Conservation (phyloP, 192 early-diverging fungal genomes). For the Coemansia reversa region DNA sequence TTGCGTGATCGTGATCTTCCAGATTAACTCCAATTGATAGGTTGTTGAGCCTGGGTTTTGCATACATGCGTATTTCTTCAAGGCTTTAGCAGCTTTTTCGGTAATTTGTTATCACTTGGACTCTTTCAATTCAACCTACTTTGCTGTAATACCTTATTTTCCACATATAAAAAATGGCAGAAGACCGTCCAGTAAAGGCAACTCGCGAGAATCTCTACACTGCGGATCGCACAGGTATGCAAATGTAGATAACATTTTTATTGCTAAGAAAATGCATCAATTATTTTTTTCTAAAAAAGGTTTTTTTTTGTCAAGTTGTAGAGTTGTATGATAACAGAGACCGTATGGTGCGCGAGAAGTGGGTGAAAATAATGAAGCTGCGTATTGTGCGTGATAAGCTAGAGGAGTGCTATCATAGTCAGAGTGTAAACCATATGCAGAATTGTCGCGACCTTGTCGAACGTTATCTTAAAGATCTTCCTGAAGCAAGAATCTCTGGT, state of each 20-base stretch:
- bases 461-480: slow-evolving; percentile 70
- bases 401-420: slow-evolving; percentile 85
- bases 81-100: not conserved
- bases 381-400: slow-evolving; percentile 81
- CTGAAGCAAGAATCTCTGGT: slow-evolving; percentile 45
- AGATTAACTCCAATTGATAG: not conserved
- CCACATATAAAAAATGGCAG: slow-evolving; percentile 11
- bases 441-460: slow-evolving; percentile 84
- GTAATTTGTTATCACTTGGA: not conserved
- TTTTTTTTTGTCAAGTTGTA: slow-evolving; percentile 10
- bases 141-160: not conserved
- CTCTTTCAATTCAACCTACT: not conserved
- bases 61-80: not conserved
- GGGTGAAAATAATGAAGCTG: slow-evolving; percentile 90
- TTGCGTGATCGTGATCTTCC: not conserved
- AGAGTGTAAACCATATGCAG: slow-evolving; percentile 92
- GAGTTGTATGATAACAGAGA: slow-evolving; percentile 61
- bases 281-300: not conserved
- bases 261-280: not conserved
- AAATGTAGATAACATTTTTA: not conserved
- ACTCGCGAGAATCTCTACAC: slow-evolving; percentile 56
- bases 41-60: not conserved
- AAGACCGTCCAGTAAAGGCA: slow-evolving; percentile 33
- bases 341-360: slow-evolving; percentile 79
- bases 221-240: slow-evolving; percentile 53